phyloP scores from a whole-genome alignment of 106 monocot genomes.

The Dioscorea dumetorum region DNA sequence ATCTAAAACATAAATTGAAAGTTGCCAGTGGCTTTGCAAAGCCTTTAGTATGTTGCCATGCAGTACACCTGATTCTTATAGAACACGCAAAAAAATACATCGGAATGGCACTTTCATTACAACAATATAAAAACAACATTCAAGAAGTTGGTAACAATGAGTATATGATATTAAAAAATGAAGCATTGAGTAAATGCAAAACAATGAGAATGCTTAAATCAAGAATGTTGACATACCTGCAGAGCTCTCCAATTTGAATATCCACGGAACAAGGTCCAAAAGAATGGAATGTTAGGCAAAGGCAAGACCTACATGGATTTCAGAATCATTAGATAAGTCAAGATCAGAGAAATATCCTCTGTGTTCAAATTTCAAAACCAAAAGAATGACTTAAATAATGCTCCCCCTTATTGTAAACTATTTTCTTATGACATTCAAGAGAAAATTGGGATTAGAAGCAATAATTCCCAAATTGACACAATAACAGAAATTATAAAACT shows the following conservation, averaged over 20 bases:
- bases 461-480: too few species aligned
- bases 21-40: too few species aligned
- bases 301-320: constrained; percentile 53
- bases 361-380: neutral
- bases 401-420: too few species aligned
- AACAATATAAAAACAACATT: neutral
- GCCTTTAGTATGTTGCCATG: too few species aligned
- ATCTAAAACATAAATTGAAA: too few species aligned
- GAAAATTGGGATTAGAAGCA: too few species aligned
- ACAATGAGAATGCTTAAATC: neutral
- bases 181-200: neutral
- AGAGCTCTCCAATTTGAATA: constrained; percentile 93
- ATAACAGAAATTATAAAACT: too few species aligned
- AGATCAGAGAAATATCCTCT: neutral
- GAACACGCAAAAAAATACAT: too few species aligned
- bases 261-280: constrained; percentile 82
- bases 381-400: neutral
- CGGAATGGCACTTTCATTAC: neutral
- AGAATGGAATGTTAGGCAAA: constrained; percentile 88
- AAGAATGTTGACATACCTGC: constrained; percentile 41
- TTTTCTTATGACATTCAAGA: too few species aligned
- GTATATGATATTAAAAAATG: neutral
- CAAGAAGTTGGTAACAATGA: neutral
- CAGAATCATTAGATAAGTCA: neutral
- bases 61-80: too few species aligned